Base-by-base conservation (phyloP, 805 yeast genomes). In the Lachancea nothofagi region DNA sequence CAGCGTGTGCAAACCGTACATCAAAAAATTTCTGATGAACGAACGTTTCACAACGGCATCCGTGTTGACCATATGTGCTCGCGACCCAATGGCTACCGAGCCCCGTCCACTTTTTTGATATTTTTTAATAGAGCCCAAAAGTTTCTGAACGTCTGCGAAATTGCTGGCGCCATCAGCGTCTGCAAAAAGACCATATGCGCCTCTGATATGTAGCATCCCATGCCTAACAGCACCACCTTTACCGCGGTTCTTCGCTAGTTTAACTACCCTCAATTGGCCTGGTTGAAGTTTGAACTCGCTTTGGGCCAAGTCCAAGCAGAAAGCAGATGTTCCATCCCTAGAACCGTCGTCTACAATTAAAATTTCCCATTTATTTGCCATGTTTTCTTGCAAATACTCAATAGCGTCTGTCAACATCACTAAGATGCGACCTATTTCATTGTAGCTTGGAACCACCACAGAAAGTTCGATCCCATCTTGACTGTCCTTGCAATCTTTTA, bases 161-260 rank as follows among this genome's bases (percentile, higher is more conserved):
- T 73, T 71, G 19, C 95, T 81, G 4, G 98, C 97, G 24, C 97
- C 97, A 64, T 93, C 98, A 1, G 97, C 98, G 64, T 93, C 98
- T 1, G 96, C 97, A 67, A 93, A 93, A 7, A 93, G 71, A 8
- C 78, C 76, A 51, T 74, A 80, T 41, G 70, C 59, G 9, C 97
- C 98, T 30, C 86, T 67, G 3, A 80, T 66, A 52, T 77, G 78
- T 51, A 80, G 74, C 60, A 93, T 65, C 5, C 98, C 98, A 61
- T 90, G 97, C 13, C 94, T 78, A 0, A 93, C 97, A 0, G 97
- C 98, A 9, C 97, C 96, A 25, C 94, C 94, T 65, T 90, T 90
- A 19, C 98, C 98, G 52, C 98, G 72, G 60, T 93, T 93, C 46
- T 75, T 61, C 18, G 64, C 75, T 46, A 93, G 70, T 48, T 71